A percentile compares a stretch with the other conserved stretches of the same genome.
Evolutionary conservation across 108 stramenopile genomes (phyloP).

Genomic region (Skeletonema marinoi): DNA sequence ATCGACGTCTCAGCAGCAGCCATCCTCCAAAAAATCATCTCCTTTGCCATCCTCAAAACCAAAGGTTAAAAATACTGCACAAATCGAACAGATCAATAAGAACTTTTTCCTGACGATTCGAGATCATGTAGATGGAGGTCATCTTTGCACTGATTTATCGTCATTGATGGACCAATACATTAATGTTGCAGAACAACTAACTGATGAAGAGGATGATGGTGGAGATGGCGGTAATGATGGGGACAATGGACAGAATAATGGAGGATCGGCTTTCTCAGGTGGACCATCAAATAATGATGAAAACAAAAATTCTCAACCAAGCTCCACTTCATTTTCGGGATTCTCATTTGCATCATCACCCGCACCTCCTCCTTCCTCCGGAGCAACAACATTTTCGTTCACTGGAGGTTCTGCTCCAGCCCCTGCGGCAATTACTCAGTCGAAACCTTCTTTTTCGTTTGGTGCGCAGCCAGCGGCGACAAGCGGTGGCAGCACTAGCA

Average conservation of each 20-base stretch:
- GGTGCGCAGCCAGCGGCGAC: slow-evolving; percentile 22
- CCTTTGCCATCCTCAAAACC: neutral
- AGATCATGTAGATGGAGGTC: neutral
- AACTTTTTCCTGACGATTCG: neutral
- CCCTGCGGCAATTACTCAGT: neutral
- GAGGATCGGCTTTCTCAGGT: neutral
- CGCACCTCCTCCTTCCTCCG: slow-evolving; percentile 4
- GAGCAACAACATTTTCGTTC: slow-evolving; percentile 8
- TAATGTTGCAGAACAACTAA: neutral
- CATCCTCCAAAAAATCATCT: neutral
- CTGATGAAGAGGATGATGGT: neutral
- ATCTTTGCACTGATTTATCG: neutral
- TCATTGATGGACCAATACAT: neutral
- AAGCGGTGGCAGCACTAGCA: neutral
- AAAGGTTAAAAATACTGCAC: neutral
- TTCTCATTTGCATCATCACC: neutral
- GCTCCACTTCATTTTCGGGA: neutral
- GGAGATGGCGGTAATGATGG: neutral
- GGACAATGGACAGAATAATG: neutral
- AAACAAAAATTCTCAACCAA: neutral
- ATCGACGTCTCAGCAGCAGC: neutral
- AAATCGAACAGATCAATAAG: neutral
- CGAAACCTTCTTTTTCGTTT: slow-evolving; percentile 20
- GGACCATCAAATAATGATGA: neutral
- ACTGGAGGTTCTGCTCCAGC: neutral